A percentile compares a stretch with the other conserved stretches of the same genome.
phyloP scores from a whole-genome alignment of 2,329 filamentous ascomycete species.

The Pezicula carpinea region DNA sequence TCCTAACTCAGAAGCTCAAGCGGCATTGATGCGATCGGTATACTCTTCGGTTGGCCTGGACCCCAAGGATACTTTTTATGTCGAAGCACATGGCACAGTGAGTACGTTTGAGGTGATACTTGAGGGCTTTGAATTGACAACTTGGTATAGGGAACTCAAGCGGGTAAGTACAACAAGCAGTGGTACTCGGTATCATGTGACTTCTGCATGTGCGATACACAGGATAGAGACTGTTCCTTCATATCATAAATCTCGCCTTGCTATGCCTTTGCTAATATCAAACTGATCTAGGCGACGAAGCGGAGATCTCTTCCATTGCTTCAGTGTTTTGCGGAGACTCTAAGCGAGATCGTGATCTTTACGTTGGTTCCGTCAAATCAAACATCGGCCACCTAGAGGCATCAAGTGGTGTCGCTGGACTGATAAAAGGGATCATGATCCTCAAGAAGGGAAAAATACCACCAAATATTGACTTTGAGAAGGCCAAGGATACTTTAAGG shows the following conservation, averaged over 20 bases:
- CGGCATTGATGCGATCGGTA: constrained; percentile 23
- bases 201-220: background rate
- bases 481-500: constrained; percentile 28
- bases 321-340: background rate
- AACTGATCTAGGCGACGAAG: constrained; percentile 2
- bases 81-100: constrained; percentile 16
- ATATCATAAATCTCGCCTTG: background rate
- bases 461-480: constrained; percentile 21
- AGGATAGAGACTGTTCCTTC: background rate
- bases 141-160: background rate
- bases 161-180: background rate
- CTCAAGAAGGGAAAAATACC: constrained; percentile 16
- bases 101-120: background rate
- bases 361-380: constrained; percentile 14
- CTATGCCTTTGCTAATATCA: background rate
- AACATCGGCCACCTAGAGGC: constrained; percentile 20
- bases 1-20: constrained; percentile 32
- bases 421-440: constrained; percentile 12
- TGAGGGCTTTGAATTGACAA: background rate
- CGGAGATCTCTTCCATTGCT: constrained; percentile 1
- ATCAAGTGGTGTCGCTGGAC: constrained; percentile 14
- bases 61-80: constrained; percentile 7
- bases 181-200: background rate
- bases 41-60: constrained; percentile 22
- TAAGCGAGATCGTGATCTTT: background rate